These are phyloP conservation scores for Suhomyces faveliae DNA, from an alignment of 805 yeast genomes.

Conservation along the genomic window DNA sequence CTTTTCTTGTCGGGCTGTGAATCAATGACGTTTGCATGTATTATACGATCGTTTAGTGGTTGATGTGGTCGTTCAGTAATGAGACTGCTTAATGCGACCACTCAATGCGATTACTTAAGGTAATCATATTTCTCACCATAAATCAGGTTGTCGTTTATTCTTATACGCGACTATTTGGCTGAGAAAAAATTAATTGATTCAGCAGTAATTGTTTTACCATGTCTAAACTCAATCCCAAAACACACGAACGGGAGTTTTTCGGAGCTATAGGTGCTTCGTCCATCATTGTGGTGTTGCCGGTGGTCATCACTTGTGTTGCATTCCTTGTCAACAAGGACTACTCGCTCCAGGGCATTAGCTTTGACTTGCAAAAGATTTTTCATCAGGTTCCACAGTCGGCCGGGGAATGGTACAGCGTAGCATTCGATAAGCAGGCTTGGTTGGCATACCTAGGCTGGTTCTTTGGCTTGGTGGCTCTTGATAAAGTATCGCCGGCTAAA, in stretches of 20 bases:
- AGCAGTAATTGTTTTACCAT: neutral
- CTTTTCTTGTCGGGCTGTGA: no score
- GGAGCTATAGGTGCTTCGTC: constrained; percentile 74
- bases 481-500: constrained; percentile 63
- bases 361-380: constrained; percentile 40
- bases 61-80: no score
- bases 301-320: constrained; percentile 56
- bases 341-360: constrained; percentile 45
- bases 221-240: constrained; percentile 60
- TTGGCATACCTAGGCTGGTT: constrained; percentile 73
- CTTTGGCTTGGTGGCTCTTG: constrained; percentile 58
- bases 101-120: no score
- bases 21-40: no score
- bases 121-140: no score
- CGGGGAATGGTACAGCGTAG: constrained; percentile 23
- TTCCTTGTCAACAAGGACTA: constrained; percentile 61
- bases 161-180: neutral
- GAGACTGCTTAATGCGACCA: no score
- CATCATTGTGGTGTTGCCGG: constrained; percentile 67
- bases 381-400: constrained; percentile 32
- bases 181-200: neutral
- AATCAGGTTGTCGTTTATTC: neutral
- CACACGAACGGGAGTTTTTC: constrained; percentile 69
- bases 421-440: constrained; percentile 55
- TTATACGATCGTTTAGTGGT: no score